Evolutionary conservation across 2,329 filamentous ascomycete genomes (phyloP).

Genomic region (Hypoxylon sp.): DNA sequence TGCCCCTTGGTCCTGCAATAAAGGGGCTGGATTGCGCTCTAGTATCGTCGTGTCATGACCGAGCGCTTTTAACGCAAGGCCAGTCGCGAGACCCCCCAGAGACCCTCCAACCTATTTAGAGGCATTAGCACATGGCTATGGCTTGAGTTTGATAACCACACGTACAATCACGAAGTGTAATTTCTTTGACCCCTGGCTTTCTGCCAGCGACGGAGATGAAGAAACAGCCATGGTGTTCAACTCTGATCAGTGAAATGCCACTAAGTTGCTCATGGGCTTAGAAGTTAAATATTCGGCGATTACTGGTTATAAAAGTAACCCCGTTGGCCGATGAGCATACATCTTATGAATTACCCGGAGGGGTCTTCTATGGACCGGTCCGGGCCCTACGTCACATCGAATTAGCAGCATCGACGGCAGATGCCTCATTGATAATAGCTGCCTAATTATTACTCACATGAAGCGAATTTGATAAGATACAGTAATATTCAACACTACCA

Average conservation of each 20-base stretch:
- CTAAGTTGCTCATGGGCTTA: neutral
- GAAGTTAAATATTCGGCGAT: conserved; percentile 18
- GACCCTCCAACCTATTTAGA: conserved; percentile 59
- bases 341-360: conserved; percentile 44
- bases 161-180: conserved; percentile 52
- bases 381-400: conserved; percentile 37
- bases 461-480: conserved; percentile 29
- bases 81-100: conserved; percentile 59
- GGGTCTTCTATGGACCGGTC: conserved; percentile 21
- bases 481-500: conserved; percentile 20
- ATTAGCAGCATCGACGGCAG: conserved; percentile 30
- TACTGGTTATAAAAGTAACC: conserved; percentile 26
- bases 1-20: conserved; percentile 65
- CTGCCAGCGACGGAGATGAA: conserved; percentile 17
- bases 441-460: conserved; percentile 11
- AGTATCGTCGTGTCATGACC: conserved; percentile 62
- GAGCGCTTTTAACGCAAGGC: conserved; percentile 58
- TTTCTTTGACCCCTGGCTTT: conserved; percentile 40
- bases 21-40: conserved; percentile 59
- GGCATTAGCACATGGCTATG: conserved; percentile 7
- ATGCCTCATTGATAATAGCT: conserved; percentile 21
- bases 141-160: neutral
- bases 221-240: conserved; percentile 34
- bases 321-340: conserved; percentile 30
- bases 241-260: neutral